Base-by-base conservation (phyloP, 2,329 filamentous ascomycete genomes). In the Exophiala phaeomuriformis region DNA sequence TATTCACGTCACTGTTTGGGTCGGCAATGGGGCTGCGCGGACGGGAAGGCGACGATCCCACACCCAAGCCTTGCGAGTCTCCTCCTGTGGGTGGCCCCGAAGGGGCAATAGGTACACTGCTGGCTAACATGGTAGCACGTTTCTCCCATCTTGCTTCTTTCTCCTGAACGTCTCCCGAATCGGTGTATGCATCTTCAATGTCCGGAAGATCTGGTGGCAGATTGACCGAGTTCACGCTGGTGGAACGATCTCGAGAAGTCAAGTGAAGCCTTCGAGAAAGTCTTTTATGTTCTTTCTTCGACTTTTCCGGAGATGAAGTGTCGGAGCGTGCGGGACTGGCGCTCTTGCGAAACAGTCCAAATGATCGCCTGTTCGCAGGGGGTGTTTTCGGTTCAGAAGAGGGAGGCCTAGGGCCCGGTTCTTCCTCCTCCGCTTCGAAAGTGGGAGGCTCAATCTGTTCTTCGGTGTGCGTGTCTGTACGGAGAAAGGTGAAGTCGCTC, bases 91-190 rank as follows among this genome's bases (percentile, higher is more conserved):
- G 32, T 3, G 47, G 27, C 37, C 43, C 32, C 6, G 47, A 45
- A 3, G 52, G 30, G 7, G 51, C 44, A 29, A 48, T 35, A 30
- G 59, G 59, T 40, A 49, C 59, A 49, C 55, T 47, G 56, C 59
- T 46, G 49, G 88, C 91, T 60, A 97, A 75, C 55, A 94, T 81
- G n/a, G 90, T 96, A 30, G 93, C 93, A 56, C 91, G 79, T 73
- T 87, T 85, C 77, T 97, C 93, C 93, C 93, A 98, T 71, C 86
- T 80, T 55, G 82, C 81, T 74, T 94, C 86, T 48, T 75, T 72
- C 29, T 78, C 77, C 59, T 77, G 72, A 54, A 68, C 71, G 61
- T 76, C 73, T 33, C 73, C 75, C 52, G 72, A 66, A 60, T 72
- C 68, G 64, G 75, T 71, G 59, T 71, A 67, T 60, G 72, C 68